phyloP scores from a whole-genome alignment of 2,329 filamentous ascomycete species.

The Ophiostoma perfectum region DNA sequence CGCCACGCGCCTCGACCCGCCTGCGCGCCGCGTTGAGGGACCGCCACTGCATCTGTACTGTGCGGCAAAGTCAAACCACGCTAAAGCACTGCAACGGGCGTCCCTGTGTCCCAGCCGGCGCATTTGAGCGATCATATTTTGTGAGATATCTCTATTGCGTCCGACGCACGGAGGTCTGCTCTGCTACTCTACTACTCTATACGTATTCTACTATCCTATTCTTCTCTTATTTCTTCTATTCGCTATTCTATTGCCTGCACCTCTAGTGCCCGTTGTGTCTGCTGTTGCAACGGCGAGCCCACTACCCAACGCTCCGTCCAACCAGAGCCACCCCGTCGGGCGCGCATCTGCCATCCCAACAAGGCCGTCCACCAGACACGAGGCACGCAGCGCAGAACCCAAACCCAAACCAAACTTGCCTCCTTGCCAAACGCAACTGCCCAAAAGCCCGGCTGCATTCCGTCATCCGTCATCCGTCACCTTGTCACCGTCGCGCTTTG shows the following conservation, averaged over 20 bases:
- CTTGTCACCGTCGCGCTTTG: no score
- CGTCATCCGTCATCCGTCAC: no score
- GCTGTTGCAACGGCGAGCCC: background rate
- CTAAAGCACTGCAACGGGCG: constrained; percentile 17
- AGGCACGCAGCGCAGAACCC: no score
- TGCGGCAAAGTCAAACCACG: constrained; percentile 17
- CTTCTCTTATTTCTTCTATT: background rate
- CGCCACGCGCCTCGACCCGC: background rate
- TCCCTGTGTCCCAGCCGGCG: constrained; percentile 1
- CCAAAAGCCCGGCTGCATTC: no score
- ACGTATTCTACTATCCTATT: background rate
- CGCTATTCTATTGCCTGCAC: background rate
- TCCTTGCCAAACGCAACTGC: no score
- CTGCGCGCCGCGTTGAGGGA: background rate
- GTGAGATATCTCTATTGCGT: no score
- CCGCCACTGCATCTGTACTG: constrained; percentile 14
- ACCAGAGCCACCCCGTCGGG: background rate
- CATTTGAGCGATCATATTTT: constrained; percentile 1
- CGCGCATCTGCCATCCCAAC: constrained; percentile 3
- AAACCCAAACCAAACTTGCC: no score
- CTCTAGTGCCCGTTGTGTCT: background rate
- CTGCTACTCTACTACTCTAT: no score
- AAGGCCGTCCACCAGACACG: no score
- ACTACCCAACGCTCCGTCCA: background rate
- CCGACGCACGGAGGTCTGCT: no score